phyloP scores from a whole-genome alignment of 2,329 filamentous ascomycete genomes.

The Colletotrichum sidae region DNA sequence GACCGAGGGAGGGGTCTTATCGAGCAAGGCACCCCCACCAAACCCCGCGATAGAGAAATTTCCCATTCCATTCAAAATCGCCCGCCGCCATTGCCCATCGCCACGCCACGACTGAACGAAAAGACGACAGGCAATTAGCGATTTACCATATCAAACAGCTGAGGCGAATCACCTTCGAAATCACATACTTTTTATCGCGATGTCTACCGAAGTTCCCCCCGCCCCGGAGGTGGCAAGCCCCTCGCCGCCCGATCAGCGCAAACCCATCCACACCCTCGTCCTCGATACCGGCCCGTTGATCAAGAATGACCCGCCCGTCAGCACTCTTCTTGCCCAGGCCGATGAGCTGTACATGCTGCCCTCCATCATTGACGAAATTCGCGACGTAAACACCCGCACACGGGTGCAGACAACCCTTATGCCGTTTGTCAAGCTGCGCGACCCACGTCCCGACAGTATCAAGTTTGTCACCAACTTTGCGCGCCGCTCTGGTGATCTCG shows the following conservation, averaged over 20 bases:
- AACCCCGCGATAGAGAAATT: conserved; percentile 39
- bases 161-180: too few relatives aligned
- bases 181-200: background rate
- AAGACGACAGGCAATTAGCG: background rate
- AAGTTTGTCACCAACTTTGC: conserved; percentile 87
- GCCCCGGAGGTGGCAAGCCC: conserved; percentile 27
- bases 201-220: conserved; percentile 26
- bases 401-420: conserved; percentile 86
- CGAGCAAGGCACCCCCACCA: conserved; percentile 33
- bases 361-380: conserved; percentile 87
- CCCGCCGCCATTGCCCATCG: conserved; percentile 9
- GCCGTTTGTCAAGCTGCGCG: conserved; percentile 85
- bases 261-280: conserved; percentile 84
- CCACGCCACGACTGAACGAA: too few relatives aligned
- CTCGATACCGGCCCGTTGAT: conserved; percentile 94
- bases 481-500: conserved; percentile 87
- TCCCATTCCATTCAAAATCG: conserved; percentile 35
- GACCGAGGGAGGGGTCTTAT: conserved; percentile 23
- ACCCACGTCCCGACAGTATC: conserved; percentile 80
- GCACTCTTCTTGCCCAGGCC: conserved; percentile 81
- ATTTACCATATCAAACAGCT: background rate
- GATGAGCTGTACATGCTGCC: conserved; percentile 86
- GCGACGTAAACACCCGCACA: conserved; percentile 82
- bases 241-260: conserved; percentile 49
- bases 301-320: conserved; percentile 89